A percentile compares a stretch with the other conserved stretches of the same genome.
Conservation (phyloP, 2,329 filamentous ascomycete genomes). For the Trichoderma sp. region DNA sequence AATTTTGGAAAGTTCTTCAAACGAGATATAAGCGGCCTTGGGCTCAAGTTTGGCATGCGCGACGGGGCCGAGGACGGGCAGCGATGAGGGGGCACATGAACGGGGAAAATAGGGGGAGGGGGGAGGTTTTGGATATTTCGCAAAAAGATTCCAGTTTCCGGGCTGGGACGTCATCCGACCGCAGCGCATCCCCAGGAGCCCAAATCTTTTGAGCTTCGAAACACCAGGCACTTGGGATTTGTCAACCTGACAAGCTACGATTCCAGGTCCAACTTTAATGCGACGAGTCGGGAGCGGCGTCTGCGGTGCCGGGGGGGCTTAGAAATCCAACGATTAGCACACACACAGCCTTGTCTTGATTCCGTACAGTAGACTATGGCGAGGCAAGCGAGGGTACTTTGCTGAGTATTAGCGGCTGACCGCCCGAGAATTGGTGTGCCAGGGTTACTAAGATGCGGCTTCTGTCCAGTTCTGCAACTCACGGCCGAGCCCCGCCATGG, state of each 20-base stretch:
- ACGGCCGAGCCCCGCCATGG: background rate
- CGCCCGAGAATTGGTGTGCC: background rate
- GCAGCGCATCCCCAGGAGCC: background rate
- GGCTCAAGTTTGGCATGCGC: conserved; percentile 68
- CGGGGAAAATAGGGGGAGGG: background rate
- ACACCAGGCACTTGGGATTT: background rate
- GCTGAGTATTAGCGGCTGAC: background rate
- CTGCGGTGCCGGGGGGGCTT: background rate
- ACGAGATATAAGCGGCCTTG: conserved; percentile 76
- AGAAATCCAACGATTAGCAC: background rate
- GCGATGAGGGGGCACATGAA: conserved; percentile 19
- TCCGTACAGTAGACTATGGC: background rate
- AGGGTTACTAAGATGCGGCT: background rate
- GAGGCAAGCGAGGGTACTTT: background rate
- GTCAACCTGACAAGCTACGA: background rate
- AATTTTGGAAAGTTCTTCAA: conserved; percentile 97
- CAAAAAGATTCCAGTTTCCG: background rate
- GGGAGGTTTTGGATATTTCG: background rate
- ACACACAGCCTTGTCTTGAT: background rate
- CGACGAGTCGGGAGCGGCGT: background rate
- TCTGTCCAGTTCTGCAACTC: background rate
- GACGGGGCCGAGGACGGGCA: conserved; percentile 35
- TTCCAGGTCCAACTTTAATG: background rate
- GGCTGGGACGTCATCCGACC: background rate
- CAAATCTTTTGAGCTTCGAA: background rate